Conservation (phyloP, 352 stramenopile genomes). For the Phytophthora syringae region DNA sequence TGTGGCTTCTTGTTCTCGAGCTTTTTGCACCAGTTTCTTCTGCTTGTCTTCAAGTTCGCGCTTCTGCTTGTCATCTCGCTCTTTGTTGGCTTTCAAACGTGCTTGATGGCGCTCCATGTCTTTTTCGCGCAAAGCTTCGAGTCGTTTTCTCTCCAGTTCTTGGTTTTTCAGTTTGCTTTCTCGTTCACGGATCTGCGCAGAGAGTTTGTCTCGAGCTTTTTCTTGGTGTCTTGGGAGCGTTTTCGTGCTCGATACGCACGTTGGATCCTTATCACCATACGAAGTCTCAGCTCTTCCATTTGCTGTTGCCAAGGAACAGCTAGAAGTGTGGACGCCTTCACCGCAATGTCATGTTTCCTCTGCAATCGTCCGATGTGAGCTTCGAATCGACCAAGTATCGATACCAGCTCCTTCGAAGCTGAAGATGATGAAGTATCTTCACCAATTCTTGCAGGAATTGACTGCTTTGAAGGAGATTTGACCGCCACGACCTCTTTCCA, state of each 20-base stretch:
- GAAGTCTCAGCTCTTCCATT: constrained; percentile 67
- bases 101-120: constrained; percentile 64
- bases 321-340: constrained; percentile 59
- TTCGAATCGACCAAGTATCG: constrained; percentile 70
- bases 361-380: constrained; percentile 41
- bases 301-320: constrained; percentile 74
- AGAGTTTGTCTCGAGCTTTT: constrained; percentile 56
- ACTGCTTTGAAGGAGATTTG: constrained; percentile 24
- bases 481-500: constrained; percentile 57
- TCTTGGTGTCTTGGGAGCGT: constrained; percentile 45
- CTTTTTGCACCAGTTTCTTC: constrained; percentile 50
- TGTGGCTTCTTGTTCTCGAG: constrained; percentile 55
- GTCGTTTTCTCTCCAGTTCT: constrained; percentile 61
- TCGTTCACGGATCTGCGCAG: constrained; percentile 56
- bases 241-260: constrained; percentile 63
- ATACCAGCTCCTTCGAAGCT: constrained; percentile 48
- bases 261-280: constrained; percentile 80
- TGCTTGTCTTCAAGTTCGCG: constrained; percentile 48
- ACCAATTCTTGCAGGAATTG: not conserved
- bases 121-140: constrained; percentile 58
- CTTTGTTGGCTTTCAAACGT: constrained; percentile 57
- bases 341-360: constrained; percentile 59
- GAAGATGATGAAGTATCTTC: not conserved
- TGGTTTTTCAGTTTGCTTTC: constrained; percentile 58
- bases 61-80: constrained; percentile 53